Conservation (phyloP, 192 early-diverging fungal species). For the Globomyces pollinis-pini region DNA sequence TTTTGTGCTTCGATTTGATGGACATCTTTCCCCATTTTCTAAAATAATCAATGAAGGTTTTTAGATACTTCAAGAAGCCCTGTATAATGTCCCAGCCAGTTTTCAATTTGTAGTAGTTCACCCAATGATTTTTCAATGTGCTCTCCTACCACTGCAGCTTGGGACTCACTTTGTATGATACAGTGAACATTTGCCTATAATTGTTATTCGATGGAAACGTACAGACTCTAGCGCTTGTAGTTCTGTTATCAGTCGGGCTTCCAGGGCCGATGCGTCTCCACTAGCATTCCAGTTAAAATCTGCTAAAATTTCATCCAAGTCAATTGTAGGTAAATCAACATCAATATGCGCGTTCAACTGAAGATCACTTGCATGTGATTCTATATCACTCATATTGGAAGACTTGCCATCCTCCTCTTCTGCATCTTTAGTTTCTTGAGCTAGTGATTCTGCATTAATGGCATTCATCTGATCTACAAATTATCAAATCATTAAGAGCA, state of each 20-base stretch:
- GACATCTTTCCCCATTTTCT: constrained; percentile 91
- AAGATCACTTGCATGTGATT: constrained; percentile 10
- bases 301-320: constrained; percentile 65
- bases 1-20: constrained; percentile 91
- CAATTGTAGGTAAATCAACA: constrained; percentile 9
- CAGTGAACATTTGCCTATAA: constrained; percentile 88
- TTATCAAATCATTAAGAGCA: too few species aligned
- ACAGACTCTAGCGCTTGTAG: constrained; percentile 77
- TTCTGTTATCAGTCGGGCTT: constrained; percentile 74
- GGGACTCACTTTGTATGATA: constrained; percentile 85
- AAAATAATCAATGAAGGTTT: background rate
- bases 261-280: constrained; percentile 80
- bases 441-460: background rate
- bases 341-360: constrained; percentile 20
- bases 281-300: constrained; percentile 88
- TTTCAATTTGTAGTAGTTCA: constrained; percentile 80
- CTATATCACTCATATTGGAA: constrained; percentile 6
- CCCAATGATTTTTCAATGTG: constrained; percentile 78
- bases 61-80: constrained; percentile 77
- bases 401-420: background rate
- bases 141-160: constrained; percentile 67
- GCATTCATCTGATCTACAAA: constrained; percentile 1
- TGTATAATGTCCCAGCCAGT: constrained; percentile 78
- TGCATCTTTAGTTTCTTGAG: background rate
- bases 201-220: constrained; percentile 9